Conservation (phyloP, 495 filamentous ascomycete genomes). For the Aspergillus egyptiacus region DNA sequence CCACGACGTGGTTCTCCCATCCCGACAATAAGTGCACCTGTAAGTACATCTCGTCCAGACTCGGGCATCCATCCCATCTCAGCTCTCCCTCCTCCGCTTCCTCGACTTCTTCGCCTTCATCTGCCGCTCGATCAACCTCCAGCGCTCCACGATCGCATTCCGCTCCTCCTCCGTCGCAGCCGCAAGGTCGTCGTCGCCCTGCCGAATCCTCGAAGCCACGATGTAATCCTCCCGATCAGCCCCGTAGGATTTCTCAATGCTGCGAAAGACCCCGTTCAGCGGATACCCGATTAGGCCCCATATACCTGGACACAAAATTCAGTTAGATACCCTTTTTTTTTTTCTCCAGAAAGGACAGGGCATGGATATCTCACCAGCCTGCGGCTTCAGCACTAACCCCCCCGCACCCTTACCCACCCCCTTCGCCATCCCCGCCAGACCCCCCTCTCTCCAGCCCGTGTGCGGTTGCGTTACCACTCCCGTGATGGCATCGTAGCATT, state of each 20-base stretch:
- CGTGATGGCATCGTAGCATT: constrained; percentile 64
- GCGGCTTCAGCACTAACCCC: constrained; percentile 63
- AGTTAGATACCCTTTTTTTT: too few relatives aligned
- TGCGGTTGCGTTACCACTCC: constrained; percentile 67
- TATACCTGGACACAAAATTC: constrained; percentile 39
- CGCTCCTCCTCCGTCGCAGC: constrained; percentile 15
- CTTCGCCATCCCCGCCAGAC: constrained; percentile 61
- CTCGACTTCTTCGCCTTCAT: constrained; percentile 7
- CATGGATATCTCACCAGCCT: constrained; percentile 46
- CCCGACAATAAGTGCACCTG: too few relatives aligned
- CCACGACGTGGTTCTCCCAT: too few relatives aligned
- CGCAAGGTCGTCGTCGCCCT: constrained; percentile 59
- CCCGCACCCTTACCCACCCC: constrained; percentile 71
- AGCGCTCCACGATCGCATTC: too few relatives aligned
- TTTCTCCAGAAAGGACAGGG: too few relatives aligned
- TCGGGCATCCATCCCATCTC: too few relatives aligned
- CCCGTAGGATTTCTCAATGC: too few relatives aligned
- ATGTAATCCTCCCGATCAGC: constrained; percentile 66
- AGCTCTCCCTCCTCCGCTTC: too few relatives aligned
- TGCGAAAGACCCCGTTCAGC: constrained; percentile 67
- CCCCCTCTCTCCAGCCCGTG: constrained; percentile 61
- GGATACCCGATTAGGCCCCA: constrained; percentile 68
- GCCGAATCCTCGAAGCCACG: constrained; percentile 62
- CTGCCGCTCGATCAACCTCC: constrained; percentile 16
- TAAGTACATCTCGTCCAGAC: too few relatives aligned